Conservation (phyloP, 1,284 basidiomycete species). For the Sporisorium graminicola region DNA sequence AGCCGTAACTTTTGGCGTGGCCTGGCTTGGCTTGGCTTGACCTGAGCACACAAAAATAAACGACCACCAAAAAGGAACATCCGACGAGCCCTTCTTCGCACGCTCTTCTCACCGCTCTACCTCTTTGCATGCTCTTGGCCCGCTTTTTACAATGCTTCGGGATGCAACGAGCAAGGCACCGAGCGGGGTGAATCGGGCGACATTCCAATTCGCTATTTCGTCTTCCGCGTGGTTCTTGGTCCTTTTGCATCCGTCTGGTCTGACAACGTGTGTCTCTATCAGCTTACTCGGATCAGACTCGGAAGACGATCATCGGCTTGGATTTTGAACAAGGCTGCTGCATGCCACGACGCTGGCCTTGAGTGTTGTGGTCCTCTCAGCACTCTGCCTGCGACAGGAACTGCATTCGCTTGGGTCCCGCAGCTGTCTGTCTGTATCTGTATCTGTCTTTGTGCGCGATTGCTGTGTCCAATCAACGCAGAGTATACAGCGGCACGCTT, state of each 20-base stretch:
- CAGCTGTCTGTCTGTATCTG: constrained; percentile 5
- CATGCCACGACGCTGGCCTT: neutral
- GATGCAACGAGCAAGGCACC: neutral
- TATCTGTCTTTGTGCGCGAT: constrained; percentile 3
- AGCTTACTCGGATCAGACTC: neutral
- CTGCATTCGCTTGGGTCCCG: neutral
- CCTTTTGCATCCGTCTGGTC: neutral
- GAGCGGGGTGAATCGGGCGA: constrained; percentile 1
- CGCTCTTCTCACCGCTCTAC: no score
- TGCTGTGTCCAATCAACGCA: constrained; percentile 27
- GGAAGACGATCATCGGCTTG: neutral
- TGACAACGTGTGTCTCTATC: neutral
- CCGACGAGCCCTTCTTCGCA: neutral
- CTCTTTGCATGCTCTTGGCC: neutral
- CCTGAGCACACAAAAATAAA: neutral
- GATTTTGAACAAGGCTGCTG: neutral
- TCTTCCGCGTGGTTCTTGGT: neutral
- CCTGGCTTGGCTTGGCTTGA: neutral
- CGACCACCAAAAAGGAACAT: neutral
- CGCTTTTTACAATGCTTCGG: neutral
- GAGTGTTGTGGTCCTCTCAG: neutral
- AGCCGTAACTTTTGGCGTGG: neutral
- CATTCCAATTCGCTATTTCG: neutral
- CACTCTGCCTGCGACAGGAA: neutral
- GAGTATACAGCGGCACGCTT: neutral